Base-by-base conservation (phyloP, 2,329 filamentous ascomycete genomes). In the Sclerotinia minor region DNA sequence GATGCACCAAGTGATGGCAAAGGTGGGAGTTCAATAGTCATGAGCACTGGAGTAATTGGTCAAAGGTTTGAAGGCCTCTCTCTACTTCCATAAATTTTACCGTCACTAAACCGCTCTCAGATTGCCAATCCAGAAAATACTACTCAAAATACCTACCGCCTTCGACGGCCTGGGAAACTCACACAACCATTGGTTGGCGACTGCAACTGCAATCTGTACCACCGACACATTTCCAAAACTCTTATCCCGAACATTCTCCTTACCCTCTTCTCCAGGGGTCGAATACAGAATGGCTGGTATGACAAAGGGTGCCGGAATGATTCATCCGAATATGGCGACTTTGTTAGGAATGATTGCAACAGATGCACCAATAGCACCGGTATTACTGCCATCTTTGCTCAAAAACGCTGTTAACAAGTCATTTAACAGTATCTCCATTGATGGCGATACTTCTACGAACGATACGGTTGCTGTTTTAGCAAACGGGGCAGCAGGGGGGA, bases 201-300 rank as follows among this genome's bases (percentile, higher is more conserved):
- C 92, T 53, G 94, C 94, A 68, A 89, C 89, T 74, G 94, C 94
- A 44, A 97, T 98, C 77, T 97, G 94, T 84, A 98, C 94, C 19
- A 98, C 94, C 26, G 94, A 98, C 79, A 98, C 94, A 5, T 98
- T 98, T 79, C 94, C 94, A 69, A 98, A 98, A 81, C 89, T 98
- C 71, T 83, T 93, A 74, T 96, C 93, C 32, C 87, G 85, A 72
- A 87, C 87, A 24, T 97, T 97, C 80, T 88, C 93, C 29, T 87
- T 85, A 72, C 87, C 87, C n/a, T 97, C 97, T 80, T 88, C 91
- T 2, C 87, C 91, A 0, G 83, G 83, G 32, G 82, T 86, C 60
- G 88, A 89, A 77, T 98, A 96, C 81, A 84, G 86, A 73, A 89
- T 98, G 61, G 92, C 92, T 21, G 94, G 94, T 74, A 95, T 96